A percentile compares a stretch with the other conserved stretches of the same genome.
Conservation (phyloP, 1,139 yeast genomes). For the Zygoascus hellenicus region DNA sequence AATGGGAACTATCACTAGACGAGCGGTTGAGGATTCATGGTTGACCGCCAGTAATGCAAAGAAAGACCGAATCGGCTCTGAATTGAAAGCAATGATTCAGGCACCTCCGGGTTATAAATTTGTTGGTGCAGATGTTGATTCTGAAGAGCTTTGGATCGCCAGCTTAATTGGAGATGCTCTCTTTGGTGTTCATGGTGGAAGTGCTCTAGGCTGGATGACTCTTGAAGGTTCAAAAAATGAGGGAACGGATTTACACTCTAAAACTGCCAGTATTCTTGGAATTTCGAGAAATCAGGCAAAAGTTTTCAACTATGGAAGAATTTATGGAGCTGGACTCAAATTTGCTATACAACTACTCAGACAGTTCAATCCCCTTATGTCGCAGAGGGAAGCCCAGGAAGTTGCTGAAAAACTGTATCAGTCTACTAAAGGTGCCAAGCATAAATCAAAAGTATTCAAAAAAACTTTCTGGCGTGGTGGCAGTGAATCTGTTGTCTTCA, state of each 20-base stretch:
- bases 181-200: slow-evolving; percentile 86
- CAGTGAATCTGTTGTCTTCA: slow-evolving; percentile 86
- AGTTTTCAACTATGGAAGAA: slow-evolving; percentile 91
- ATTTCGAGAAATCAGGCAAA: slow-evolving; percentile 91
- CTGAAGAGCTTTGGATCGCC: slow-evolving; percentile 98
- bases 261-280: slow-evolving; percentile 84
- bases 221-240: slow-evolving; percentile 88
- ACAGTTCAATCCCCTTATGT: slow-evolving; percentile 67
- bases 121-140: slow-evolving; percentile 96
- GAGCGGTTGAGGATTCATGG: slow-evolving; percentile 98
- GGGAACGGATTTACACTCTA: slow-evolving; percentile 92
- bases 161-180: slow-evolving; percentile 89
- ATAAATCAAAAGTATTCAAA: slow-evolving; percentile 34
- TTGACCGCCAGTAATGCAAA: slow-evolving; percentile 95
- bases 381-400: slow-evolving; percentile 62
- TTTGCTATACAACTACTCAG: slow-evolving; percentile 79
- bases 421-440: slow-evolving; percentile 71
- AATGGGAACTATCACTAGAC: slow-evolving; percentile 94
- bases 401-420: slow-evolving; percentile 67
- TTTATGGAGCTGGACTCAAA: slow-evolving; percentile 93
- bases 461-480: slow-evolving; percentile 78
- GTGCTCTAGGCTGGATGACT: slow-evolving; percentile 99
- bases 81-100: slow-evolving; percentile 73
- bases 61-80: slow-evolving; percentile 80
- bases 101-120: slow-evolving; percentile 89